A percentile compares a stretch with the other conserved stretches of the same genome.
These are phyloP conservation scores for Neobulgaria alba DNA, from an alignment of 2,329 filamentous ascomycete species.

Conservation along the genomic window DNA sequence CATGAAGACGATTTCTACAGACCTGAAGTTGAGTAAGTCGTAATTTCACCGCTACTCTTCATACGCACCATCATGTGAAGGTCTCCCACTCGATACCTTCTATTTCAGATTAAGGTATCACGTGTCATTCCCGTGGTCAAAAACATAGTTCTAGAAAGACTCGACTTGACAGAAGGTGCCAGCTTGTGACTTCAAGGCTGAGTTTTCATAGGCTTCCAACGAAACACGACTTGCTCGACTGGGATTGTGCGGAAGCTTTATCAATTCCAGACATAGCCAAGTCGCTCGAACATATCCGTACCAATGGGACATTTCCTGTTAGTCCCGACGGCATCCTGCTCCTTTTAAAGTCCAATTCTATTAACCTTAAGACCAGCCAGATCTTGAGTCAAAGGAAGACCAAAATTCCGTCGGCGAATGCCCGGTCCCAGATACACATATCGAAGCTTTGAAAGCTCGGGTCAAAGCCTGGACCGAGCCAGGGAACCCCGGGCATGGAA, in stretches of 20 bases:
- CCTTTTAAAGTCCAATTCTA: slow-evolving; percentile 14
- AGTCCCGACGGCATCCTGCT: slow-evolving; percentile 31
- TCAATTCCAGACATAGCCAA: slow-evolving; percentile 59
- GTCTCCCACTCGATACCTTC: background rate
- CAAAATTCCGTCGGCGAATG: slow-evolving; percentile 50
- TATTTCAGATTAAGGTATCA: background rate
- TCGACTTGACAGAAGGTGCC: too few relatives aligned
- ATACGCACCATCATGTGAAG: background rate
- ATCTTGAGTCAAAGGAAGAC: slow-evolving; percentile 50
- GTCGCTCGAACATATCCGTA: slow-evolving; percentile 61
- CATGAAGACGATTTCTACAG: slow-evolving; percentile 97
- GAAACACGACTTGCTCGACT: slow-evolving; percentile 64
- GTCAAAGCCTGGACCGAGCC: slow-evolving; percentile 40
- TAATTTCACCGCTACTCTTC: background rate
- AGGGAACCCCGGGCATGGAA: slow-evolving; percentile 36
- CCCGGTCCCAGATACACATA: slow-evolving; percentile 40
- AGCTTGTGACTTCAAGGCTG: background rate
- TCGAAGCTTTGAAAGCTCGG: slow-evolving; percentile 38
- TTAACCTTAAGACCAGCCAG: slow-evolving; percentile 31
- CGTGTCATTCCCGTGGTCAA: too few relatives aligned
- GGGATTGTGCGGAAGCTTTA: slow-evolving; percentile 81
- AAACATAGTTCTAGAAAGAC: too few relatives aligned
- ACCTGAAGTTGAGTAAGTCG: slow-evolving; percentile 58
- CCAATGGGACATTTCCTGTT: slow-evolving; percentile 57
- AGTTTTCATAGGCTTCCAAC: slow-evolving; percentile 40